A percentile compares a stretch with the other conserved stretches of the same genome.
Conservation (phyloP, 768 basidiomycete species). For the Russula griseocarnosa region DNA sequence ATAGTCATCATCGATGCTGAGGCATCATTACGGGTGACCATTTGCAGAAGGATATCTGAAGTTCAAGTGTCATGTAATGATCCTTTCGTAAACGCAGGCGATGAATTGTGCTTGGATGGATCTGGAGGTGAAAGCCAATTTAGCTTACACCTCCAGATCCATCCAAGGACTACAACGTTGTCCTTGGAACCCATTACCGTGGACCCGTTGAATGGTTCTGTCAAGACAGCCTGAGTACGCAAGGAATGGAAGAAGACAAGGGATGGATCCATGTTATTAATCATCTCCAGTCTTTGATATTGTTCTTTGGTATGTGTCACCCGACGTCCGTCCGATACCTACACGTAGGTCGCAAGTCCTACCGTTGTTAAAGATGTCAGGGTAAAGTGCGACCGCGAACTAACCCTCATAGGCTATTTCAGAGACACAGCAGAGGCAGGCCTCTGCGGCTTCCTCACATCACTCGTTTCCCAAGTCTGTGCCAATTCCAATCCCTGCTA, state of each 20-base stretch:
- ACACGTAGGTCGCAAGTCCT: background rate
- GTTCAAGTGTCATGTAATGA: background rate
- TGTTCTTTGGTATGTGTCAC: background rate
- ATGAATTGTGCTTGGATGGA: no score
- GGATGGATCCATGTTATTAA: background rate
- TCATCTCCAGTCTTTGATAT: background rate
- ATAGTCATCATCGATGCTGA: background rate
- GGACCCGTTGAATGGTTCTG: background rate
- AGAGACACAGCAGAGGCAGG: background rate
- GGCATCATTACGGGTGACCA: background rate
- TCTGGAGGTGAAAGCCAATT: no score
- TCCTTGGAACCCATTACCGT: background rate
- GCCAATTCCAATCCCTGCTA: background rate
- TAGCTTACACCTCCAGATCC: conserved; percentile 4
- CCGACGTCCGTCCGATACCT: background rate
- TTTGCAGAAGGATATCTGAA: background rate
- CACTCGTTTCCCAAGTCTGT: conserved; percentile 7
- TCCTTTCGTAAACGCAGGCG: no score
- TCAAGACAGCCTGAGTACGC: no score
- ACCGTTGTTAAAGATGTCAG: background rate
- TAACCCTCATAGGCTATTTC: conserved; percentile 8
- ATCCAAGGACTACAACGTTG: background rate
- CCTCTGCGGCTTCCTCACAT: conserved; percentile 4
- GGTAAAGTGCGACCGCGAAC: background rate
- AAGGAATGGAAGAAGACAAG: background rate